Evolutionary conservation across 768 basidiomycete genomes (phyloP).

Genomic region (Pleurotus giganteus): DNA sequence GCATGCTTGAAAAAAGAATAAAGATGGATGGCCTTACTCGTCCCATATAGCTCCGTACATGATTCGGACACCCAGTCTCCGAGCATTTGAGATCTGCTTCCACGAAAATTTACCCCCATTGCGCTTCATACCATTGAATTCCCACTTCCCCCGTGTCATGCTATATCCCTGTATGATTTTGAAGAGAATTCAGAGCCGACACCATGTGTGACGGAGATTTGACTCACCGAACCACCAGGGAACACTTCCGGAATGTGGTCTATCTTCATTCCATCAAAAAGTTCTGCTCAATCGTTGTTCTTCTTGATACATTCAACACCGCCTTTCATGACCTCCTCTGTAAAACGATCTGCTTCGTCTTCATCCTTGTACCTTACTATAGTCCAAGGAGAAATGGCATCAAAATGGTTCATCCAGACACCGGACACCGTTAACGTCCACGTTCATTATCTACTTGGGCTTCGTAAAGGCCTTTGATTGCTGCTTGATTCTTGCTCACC

Average conservation of each 20-base stretch:
- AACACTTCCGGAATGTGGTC: constrained; percentile 85
- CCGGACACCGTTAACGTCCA: constrained; percentile 62
- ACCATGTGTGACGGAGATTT: too few species aligned
- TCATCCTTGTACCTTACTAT: constrained; percentile 66
- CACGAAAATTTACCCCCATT: constrained; percentile 78
- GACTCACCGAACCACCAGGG: constrained; percentile 80
- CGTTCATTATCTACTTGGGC: constrained; percentile 47
- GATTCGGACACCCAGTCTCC: constrained; percentile 54
- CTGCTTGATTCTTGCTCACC: too few species aligned
- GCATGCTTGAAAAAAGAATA: constrained; percentile 1
- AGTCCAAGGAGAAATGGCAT: constrained; percentile 83
- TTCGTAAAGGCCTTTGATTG: neutral
- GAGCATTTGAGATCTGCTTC: constrained; percentile 73
- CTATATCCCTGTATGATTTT: constrained; percentile 73
- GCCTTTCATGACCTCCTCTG: constrained; percentile 58
- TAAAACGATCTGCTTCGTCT: constrained; percentile 62
- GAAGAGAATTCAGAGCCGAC: too few species aligned
- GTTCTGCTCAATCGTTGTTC: constrained; percentile 38
- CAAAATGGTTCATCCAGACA: constrained; percentile 76
- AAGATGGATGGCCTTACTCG: constrained; percentile 44
- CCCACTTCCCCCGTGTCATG: constrained; percentile 67
- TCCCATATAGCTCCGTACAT: constrained; percentile 91
- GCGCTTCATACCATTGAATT: constrained; percentile 67
- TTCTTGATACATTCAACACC: constrained; percentile 61
- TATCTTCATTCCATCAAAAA: constrained; percentile 42